Evolutionary conservation across 208 protist species (phyloP), one percentile per base, ranked within the genome.

Genomic region (Trypanosoma rangeli): DNA sequence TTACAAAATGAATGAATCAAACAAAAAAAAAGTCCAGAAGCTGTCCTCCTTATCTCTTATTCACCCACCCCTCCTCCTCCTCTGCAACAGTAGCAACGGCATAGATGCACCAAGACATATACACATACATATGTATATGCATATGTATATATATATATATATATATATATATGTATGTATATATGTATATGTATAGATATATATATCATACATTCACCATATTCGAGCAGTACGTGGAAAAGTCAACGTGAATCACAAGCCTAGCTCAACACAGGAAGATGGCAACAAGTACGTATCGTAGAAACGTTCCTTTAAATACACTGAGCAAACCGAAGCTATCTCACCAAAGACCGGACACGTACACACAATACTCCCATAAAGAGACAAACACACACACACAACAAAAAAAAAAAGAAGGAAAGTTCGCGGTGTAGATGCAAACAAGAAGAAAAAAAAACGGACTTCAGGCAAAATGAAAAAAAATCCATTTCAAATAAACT

Each of bases 71-170:
- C 31, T 33, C 5, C 12, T 9, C 5, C 28, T 56, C 3, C 15
- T 29, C 56, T 20, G 26, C 18, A 58, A 35, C n/a, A n/a, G n/a
- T n/a, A n/a, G n/a, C n/a, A n/a, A 35, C 3, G 24, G 5, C 2
- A 64, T 31, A 52, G 1, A 64, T 52, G 53, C 3, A 64, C 4
- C 44, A 28, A 64, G 16, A 64, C 5, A 67, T 39, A 67, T 56
- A 56, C 54, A 57, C 54, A 67, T 56, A 67, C 50, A 67, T 52
- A 55, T 52, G 55, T 55, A 55, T 66, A 55, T 66, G 37, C 48
- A 13, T 66, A 37, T 16, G 22, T 49, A 50, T 64, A 64, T 50
- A 46, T 15, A 46, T 46, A 18, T 46, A 18, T 46, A 5, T 3
- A 46, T 46, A 9, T 18, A 16, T 16, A 46, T 46, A 18, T 16